Base-by-base conservation (phyloP, 352 stramenopile genomes). In the Pythium phragmiticola region DNA sequence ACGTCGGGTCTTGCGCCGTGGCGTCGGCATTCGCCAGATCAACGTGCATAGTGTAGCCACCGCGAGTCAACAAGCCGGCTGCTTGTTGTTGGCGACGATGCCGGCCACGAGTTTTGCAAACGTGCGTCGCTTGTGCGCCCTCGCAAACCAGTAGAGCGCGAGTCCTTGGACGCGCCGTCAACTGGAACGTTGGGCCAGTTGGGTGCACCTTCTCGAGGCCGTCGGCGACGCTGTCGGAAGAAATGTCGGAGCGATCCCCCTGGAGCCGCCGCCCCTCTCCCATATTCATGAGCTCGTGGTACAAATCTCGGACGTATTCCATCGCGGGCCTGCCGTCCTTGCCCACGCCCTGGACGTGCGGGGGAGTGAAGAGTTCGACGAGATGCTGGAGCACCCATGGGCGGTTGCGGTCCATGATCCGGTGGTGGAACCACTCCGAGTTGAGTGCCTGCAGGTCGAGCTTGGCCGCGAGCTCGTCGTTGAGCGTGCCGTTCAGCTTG, bases 381-480 rank as follows among this genome's bases (percentile, higher is more conserved):
- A 99, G 77, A 73, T 99, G 96, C 65, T 99, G 93, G 16, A 99
- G 69, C 33, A 99, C 92, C 97, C 97, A 99, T n/a, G 97, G 96
- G 0, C 92, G 80, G 74, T 99, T 99, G 48, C 95, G 89, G 46
- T 99, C 95, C 37, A 99, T 80, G 69, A 99, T 99, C 13, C 96
- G 86, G 63, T 98, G 94, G 12, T 95, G 83, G 72, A 99, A 99
- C 14, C 90, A 77, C 69, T 99, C 96, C 66, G 89, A 98, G 75
- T 99, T 99, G 64, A 99, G 82, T n/a, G 94, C 96, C 53, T 98
- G 84, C 16, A 99, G 77, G 68, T 99, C 97, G 43, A 98, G 83
- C 71, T 98, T 98, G 4, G 88, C 88, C 5, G 94, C 94, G 36
- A 99, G 87, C 39, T 99, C 92, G 70, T 99, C 97, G 68, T 99